Conservation (phyloP, 257 asterid genomes). For the Primulina tabacum region DNA sequence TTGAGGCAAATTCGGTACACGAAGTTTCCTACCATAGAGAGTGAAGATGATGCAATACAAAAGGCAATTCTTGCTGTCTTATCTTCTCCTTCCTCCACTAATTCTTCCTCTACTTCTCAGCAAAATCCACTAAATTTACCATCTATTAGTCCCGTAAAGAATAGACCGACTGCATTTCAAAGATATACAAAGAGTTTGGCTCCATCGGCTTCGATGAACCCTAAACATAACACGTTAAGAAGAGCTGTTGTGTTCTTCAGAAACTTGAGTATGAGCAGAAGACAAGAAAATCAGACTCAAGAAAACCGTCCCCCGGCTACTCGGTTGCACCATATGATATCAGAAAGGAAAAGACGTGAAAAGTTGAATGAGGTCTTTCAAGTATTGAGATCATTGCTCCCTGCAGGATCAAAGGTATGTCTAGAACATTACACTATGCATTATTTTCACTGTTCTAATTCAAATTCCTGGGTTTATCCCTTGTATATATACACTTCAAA, state of each 20-base stretch:
- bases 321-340: constrained; percentile 68
- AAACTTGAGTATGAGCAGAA: constrained; percentile 31
- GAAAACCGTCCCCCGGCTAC: constrained; percentile 36
- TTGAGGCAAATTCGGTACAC: constrained; percentile 31
- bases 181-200: constrained; percentile 28
- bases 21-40: constrained; percentile 43
- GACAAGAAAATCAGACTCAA: constrained; percentile 27
- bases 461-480: too few species aligned
- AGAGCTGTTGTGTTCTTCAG: constrained; percentile 51
- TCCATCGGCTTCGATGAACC: constrained; percentile 6
- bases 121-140: constrained; percentile 23
- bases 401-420: constrained; percentile 68
- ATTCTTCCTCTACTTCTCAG: constrained; percentile 25
- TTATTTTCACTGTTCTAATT: too few species aligned
- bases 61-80: constrained; percentile 59
- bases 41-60: constrained; percentile 55
- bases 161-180: constrained; percentile 45
- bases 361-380: constrained; percentile 69
- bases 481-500: too few species aligned
- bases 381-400: constrained; percentile 64
- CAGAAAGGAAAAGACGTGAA: constrained; percentile 66
- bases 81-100: constrained; percentile 35
- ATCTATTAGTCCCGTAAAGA: not conserved
- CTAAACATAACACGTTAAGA: constrained; percentile 42
- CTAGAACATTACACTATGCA: not conserved